These are phyloP conservation scores for Pseudocercospora vitis DNA, from an alignment of 2,329 filamentous ascomycete species.

Conservation along the genomic window DNA sequence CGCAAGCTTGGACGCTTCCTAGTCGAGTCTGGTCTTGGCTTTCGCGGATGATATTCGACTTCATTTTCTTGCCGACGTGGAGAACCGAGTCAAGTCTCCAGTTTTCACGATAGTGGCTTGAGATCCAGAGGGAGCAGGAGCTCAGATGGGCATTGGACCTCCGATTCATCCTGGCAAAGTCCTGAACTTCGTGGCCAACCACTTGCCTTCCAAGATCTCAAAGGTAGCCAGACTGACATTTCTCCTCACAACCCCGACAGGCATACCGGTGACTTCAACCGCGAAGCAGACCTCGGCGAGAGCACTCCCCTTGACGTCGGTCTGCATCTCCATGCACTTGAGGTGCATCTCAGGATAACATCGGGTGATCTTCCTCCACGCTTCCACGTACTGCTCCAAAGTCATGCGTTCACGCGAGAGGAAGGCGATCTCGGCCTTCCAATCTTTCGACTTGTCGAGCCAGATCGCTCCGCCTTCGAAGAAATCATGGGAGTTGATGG, in stretches of 20 bases:
- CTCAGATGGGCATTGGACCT: background rate
- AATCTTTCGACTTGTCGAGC: conserved; percentile 8
- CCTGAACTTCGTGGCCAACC: conserved; percentile 18
- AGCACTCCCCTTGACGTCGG: background rate
- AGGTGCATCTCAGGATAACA: conserved; percentile 12
- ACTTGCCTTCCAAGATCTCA: conserved; percentile 14
- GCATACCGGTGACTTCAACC: conserved; percentile 16
- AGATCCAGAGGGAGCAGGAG: background rate
- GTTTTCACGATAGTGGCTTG: no score
- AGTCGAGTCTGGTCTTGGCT: no score
- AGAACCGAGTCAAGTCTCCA: no score
- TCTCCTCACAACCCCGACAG: conserved; percentile 5
- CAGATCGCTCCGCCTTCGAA: conserved; percentile 15
- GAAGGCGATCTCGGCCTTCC: conserved; percentile 14
- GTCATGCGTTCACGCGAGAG: conserved; percentile 1
- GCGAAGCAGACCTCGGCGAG: conserved; percentile 1
- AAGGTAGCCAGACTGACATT: conserved; percentile 12
- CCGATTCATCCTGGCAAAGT: conserved; percentile 2
- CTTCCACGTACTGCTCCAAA: conserved; percentile 11
- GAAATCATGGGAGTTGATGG: conserved; percentile 12
- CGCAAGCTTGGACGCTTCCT: no score
- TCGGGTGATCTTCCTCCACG: conserved; percentile 13
- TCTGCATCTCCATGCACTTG: conserved; percentile 9
- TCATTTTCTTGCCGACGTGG: no score
- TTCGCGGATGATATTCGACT: no score